phyloP scores from a whole-genome alignment of 106 monocot genomes.

The Posidonia australis region DNA sequence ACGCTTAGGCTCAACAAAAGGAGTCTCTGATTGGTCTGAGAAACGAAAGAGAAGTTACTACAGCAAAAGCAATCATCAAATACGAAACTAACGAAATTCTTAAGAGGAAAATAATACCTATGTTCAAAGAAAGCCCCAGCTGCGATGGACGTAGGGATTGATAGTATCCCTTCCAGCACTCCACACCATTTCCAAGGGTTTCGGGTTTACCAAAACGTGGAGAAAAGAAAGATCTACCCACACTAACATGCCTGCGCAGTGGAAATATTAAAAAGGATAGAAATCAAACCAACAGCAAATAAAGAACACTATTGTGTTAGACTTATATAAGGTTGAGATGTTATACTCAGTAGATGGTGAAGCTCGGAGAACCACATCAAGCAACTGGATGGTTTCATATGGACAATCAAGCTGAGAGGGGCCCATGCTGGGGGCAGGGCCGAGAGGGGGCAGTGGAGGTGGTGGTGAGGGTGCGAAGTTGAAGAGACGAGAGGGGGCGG shows the following conservation, averaged over 20 bases:
- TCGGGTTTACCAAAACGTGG: background rate
- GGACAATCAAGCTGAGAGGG: too few relatives aligned
- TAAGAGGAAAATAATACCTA: slow-evolving; percentile 8
- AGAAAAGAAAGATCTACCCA: slow-evolving; percentile 14
- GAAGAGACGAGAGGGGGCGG: too few relatives aligned
- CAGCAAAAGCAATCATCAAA: background rate
- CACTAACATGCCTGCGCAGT: slow-evolving; percentile 3
- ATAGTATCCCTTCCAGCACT: slow-evolving; percentile 23
- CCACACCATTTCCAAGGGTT: slow-evolving; percentile 8
- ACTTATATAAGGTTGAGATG: too few relatives aligned
- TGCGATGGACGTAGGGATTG: slow-evolving; percentile 20
- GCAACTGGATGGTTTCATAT: too few relatives aligned
- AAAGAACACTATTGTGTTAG: too few relatives aligned
- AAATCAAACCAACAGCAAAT: too few relatives aligned
- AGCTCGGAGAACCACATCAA: too few relatives aligned
- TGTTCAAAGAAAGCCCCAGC: slow-evolving; percentile 23
- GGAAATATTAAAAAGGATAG: background rate
- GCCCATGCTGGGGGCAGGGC: too few relatives aligned
- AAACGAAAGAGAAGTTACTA: background rate
- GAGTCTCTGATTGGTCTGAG: slow-evolving; percentile 11
- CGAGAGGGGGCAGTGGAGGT: too few relatives aligned
- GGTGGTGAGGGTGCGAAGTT: too few relatives aligned
- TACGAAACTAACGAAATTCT: too few relatives aligned
- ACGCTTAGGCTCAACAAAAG: slow-evolving; percentile 6
- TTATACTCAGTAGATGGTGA: too few relatives aligned